Evolutionary conservation across 2,329 filamentous ascomycete genomes (phyloP).

Genomic region (Diaporthe australafricana): DNA sequence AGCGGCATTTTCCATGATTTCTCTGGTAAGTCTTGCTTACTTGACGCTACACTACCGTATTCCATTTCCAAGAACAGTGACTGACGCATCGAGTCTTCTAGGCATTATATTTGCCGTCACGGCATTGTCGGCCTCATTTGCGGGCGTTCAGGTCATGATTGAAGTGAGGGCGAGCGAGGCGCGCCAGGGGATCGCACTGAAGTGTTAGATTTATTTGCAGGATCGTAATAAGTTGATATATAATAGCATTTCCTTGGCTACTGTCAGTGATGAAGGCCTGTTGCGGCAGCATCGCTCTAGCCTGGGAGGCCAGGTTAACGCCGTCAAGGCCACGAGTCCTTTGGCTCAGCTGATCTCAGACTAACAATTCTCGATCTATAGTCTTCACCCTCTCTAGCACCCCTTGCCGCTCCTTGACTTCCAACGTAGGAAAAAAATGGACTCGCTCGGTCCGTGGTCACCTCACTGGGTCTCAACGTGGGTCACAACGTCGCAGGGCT

Average conservation of each 20-base stretch:
- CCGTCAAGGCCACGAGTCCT: too few relatives aligned
- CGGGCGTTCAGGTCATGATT: slow-evolving; percentile 95
- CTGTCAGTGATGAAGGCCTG: not conserved
- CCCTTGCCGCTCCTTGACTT: not conserved
- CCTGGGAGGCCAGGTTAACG: too few relatives aligned
- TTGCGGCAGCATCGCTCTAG: not conserved
- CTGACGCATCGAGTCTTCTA: slow-evolving; percentile 39
- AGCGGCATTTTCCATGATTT: slow-evolving; percentile 80
- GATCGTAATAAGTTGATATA: not conserved
- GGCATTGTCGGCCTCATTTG: slow-evolving; percentile 81
- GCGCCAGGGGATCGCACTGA: slow-evolving; percentile 83
- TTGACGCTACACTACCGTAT: not conserved
- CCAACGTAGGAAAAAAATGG: too few relatives aligned
- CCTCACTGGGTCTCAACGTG: too few relatives aligned
- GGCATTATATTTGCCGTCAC: slow-evolving; percentile 79
- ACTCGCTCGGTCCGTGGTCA: too few relatives aligned
- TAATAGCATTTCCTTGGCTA: not conserved
- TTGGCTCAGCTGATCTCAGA: not conserved
- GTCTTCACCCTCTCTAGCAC: not conserved
- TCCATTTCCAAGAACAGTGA: not conserved
- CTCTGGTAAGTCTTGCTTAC: slow-evolving; percentile 63
- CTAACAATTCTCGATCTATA: too few relatives aligned
- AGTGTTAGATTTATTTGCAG: slow-evolving; percentile 69
- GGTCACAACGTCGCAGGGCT: too few relatives aligned
- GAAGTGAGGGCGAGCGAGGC: slow-evolving; percentile 89